Base-by-base conservation (phyloP, 2,329 filamentous ascomycete genomes). In the Diplodia scrobiculata region DNA sequence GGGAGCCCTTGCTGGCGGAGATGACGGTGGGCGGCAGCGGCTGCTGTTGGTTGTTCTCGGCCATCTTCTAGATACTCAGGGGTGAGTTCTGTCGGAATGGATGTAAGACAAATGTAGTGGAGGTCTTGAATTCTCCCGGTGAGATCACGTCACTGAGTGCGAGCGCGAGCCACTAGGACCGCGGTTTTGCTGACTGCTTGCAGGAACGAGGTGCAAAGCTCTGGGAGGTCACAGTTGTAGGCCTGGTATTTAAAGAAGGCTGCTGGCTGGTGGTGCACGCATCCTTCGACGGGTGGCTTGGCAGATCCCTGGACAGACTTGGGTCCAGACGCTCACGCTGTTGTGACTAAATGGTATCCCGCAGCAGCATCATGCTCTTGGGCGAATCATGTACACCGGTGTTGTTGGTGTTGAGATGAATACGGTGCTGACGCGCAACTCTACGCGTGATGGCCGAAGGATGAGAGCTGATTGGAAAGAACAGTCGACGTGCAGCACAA, bases 1-100 rank as follows among this genome's bases (percentile, higher is more conserved):
- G 72, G n/a, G 70, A 64, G 14, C 71, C 67, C 32, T 72, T 72
- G 64, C 54, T 65, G 14, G 3, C 10, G 27, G 38, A 14, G 14
- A 25, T 29, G 17, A 19, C 9, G 11, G 19, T 13, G 21, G 19
- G 4, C 5, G 5, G n/a, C 38, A 19, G 41, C 41, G 41, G 47
- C 14, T 34, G n/a, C 19, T 66, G 17, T 11, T 66, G 52, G 14
- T 50, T 29, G 52, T 19, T 25, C 3, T 67, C 47, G 45, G 63
- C 10, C 55, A 60, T 60, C 1, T 47, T 48, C 6, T 41, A 7
- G 2, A 17, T 41, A n/a, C 38, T 41, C 38, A 41, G 38, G 38
- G 38, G 38, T 1, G 17, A 7, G 1, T 9, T 17, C 38, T 41
- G 3, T 36, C 9, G 34, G 34, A 36, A 36, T 34, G 34, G 34